A percentile compares a stretch with the other conserved stretches of the same genome.
Conservation (phyloP, 331 rosid species). For the Phaseolus coccineus region DNA sequence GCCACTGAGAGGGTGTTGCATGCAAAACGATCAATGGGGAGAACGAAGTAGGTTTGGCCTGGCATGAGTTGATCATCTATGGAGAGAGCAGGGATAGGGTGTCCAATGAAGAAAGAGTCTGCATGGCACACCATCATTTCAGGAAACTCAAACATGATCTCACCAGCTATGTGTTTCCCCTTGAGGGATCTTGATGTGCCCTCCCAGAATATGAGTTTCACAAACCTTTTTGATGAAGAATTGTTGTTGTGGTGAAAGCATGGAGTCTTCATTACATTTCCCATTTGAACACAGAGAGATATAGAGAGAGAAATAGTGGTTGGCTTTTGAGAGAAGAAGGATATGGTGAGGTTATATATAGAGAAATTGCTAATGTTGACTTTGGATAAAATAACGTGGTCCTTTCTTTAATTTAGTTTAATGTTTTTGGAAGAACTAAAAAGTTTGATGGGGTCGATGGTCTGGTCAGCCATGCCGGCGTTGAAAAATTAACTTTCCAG, state of each 20-base stretch:
- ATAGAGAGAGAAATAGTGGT: background rate
- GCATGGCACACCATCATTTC: constrained; percentile 83
- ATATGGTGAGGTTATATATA: constrained; percentile 1
- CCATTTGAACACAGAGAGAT: constrained; percentile 51
- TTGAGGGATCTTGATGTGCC: constrained; percentile 59
- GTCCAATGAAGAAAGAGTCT: constrained; percentile 88
- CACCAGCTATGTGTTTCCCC: constrained; percentile 77
- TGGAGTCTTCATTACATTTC: constrained; percentile 57
- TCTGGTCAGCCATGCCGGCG: constrained; percentile 89
- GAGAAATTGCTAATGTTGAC: constrained; percentile 56
- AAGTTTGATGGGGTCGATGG: constrained; percentile 61
- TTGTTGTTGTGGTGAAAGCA: constrained; percentile 49
- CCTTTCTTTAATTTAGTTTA: constrained; percentile 24
- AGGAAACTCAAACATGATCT: constrained; percentile 88
- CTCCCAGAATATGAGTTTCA: constrained; percentile 67
- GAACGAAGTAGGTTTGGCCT: constrained; percentile 88
- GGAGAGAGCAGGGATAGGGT: constrained; percentile 63
- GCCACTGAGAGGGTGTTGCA: constrained; percentile 60
- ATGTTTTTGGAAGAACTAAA: background rate
- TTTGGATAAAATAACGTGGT: constrained; percentile 40
- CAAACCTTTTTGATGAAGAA: background rate
- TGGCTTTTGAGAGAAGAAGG: background rate
- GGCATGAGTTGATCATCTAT: constrained; percentile 64
- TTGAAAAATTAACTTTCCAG: constrained; percentile 49
- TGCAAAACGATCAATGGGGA: constrained; percentile 73